phyloP scores from a whole-genome alignment of 2,329 filamentous ascomycete genomes.

The Colletotrichum lini region DNA sequence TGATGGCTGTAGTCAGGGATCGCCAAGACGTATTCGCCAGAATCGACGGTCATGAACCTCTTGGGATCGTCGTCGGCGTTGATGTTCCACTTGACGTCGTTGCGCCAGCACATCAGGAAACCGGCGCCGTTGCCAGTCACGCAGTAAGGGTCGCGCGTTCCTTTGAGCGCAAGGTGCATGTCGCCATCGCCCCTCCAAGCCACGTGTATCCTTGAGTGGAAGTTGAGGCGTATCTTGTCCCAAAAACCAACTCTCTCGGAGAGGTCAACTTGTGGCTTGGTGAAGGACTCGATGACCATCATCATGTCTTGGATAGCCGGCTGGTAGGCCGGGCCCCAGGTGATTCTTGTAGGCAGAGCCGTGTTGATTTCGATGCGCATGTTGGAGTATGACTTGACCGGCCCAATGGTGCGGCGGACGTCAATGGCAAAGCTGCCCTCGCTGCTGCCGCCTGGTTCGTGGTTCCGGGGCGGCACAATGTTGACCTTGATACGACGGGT shows the following conservation, averaged over 20 bases:
- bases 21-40: slow-evolving; percentile 93
- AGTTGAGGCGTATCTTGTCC: slow-evolving; percentile 96
- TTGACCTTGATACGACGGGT: slow-evolving; percentile 85
- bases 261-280: slow-evolving; percentile 92
- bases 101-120: slow-evolving; percentile 98
- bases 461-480: slow-evolving; percentile 80
- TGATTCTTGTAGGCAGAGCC: slow-evolving; percentile 90
- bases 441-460: slow-evolving; percentile 68
- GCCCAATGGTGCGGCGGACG: slow-evolving; percentile 90
- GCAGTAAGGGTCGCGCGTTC: slow-evolving; percentile 91
- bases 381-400: slow-evolving; percentile 96
- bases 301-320: slow-evolving; percentile 99
- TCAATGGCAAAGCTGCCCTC: slow-evolving; percentile 84
- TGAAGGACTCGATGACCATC: slow-evolving; percentile 98
- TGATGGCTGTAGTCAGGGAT: slow-evolving; percentile 94
- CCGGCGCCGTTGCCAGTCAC: slow-evolving; percentile 94
- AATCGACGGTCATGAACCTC: slow-evolving; percentile 95
- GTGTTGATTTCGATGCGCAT: slow-evolving; percentile 95
- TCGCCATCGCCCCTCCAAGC: slow-evolving; percentile 97
- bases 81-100: slow-evolving; percentile 90
- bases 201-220: slow-evolving; percentile 91
- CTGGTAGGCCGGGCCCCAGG: slow-evolving; percentile 98
- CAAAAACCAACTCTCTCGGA: slow-evolving; percentile 97
- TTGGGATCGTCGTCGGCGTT: slow-evolving; percentile 89
- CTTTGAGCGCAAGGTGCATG: slow-evolving; percentile 93